These are phyloP conservation scores for Penicillium longicatenatum DNA, from an alignment of 495 filamentous ascomycete genomes.

Conservation along the genomic window DNA sequence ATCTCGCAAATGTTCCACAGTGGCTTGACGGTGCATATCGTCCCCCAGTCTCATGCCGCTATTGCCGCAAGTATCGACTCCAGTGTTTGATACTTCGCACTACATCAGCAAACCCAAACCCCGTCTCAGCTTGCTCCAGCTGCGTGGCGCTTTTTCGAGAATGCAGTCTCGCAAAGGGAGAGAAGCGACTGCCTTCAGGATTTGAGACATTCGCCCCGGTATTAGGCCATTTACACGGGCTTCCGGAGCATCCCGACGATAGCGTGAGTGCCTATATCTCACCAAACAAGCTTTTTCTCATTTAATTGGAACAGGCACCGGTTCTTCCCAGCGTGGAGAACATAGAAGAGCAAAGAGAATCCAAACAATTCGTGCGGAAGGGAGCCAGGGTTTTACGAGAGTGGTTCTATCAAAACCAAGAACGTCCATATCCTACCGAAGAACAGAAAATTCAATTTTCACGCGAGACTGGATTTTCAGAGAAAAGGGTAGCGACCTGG, in stretches of 20 bases:
- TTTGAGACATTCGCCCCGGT: conserved; percentile 51
- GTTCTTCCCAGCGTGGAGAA: not conserved
- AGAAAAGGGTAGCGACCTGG: conserved; percentile 41
- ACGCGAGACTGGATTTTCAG: conserved; percentile 39
- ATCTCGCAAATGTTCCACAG: conserved; percentile 34
- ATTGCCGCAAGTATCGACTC: conserved; percentile 45
- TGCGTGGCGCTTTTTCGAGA: conserved; percentile 74
- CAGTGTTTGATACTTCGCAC: conserved; percentile 51
- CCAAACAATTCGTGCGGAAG: conserved; percentile 64
- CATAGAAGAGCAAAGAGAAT: conserved; percentile 30
- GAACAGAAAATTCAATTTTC: conserved; percentile 35
- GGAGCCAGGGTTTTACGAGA: conserved; percentile 43
- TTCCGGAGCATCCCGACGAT: conserved; percentile 39
- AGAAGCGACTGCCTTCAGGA: conserved; percentile 44
- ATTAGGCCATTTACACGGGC: conserved; percentile 42
- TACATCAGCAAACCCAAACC: conserved; percentile 49
- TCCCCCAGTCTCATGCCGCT: conserved; percentile 40
- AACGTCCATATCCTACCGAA: conserved; percentile 48
- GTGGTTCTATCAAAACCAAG: conserved; percentile 44
- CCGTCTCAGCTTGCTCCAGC: conserved; percentile 67
- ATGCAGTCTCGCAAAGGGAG: conserved; percentile 64
- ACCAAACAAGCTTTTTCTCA: not conserved
- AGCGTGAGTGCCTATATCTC: not conserved
- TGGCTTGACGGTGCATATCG: conserved; percentile 48
- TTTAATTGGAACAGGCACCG: not conserved